Evolutionary conservation across 2,329 filamentous ascomycete species (phyloP), one percentile per base, ranked within the genome.

Genomic region (Ampelomyces quisqualis): DNA sequence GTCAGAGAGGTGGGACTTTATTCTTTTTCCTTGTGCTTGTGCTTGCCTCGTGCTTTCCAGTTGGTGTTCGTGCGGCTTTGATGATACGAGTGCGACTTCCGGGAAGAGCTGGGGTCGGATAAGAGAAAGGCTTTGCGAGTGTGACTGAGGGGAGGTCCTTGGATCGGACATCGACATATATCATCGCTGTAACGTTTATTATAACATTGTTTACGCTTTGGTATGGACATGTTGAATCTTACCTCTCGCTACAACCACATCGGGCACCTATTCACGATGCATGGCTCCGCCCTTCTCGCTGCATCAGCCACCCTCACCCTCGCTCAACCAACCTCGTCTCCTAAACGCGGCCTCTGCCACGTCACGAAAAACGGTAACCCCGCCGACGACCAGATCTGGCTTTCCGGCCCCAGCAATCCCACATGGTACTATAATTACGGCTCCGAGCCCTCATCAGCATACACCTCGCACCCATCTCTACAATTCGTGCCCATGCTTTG

Each of bases 361-460:
- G 78, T 86, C 13, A 76, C 80, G 5, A 78, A 81, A 44, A 49
- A 69, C 4, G 62, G 77, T 1, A 70, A 75, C 41, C 74, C 80
- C 1, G 44, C 72, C 11, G 87, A 91, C 68, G 80, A 88, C 69
- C 63, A 74, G 32, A 73, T 85, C 55, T 90, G 86, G 84, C 70
- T 38, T n/a, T 74, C 8, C 5, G 74, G 73, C 24, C 79, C 77
- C 13, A 45, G 34, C 1, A 78, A 81, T 28, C 69, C 91, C 40
- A 85, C 81, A 3, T 93, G 88, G 88, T 93, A 93, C 74, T 93
- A 91, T 77, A 91, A 90, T 72, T 93, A 90, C 67, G 68, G 70
- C 18, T 59, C 73, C 14, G 61, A 66, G 3, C 85, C 86, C 1
- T 79, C 82, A 0, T 47, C 74, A 0, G 70, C 70, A 28, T 84